These are phyloP conservation scores for Schizochytrium sp. DNA, from an alignment of 108 stramenopile species.

Conservation along the genomic window DNA sequence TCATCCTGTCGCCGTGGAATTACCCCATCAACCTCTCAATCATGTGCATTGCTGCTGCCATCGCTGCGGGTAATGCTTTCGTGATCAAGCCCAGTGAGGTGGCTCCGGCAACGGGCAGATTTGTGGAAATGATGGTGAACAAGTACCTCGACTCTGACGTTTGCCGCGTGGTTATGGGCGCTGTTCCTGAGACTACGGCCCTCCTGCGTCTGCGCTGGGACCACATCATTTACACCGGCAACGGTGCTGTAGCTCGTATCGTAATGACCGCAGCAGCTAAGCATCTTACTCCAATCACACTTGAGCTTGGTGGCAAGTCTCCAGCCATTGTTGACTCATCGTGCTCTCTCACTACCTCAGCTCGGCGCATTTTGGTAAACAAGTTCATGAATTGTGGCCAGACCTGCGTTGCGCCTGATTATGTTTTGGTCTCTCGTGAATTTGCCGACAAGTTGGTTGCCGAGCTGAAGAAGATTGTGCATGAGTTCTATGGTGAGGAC, in stretches of 20 bases:
- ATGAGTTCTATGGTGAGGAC: conserved; percentile 61
- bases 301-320: conserved; percentile 94
- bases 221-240: conserved; percentile 89
- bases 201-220: conserved; percentile 80
- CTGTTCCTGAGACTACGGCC: conserved; percentile 75
- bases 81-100: conserved; percentile 87
- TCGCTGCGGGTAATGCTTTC: conserved; percentile 87
- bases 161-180: conserved; percentile 82
- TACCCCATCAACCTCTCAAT: conserved; percentile 81
- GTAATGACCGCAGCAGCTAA: conserved; percentile 83
- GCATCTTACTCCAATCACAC: conserved; percentile 84
- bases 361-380: conserved; percentile 77
- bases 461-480: neutral
- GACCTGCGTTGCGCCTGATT: conserved; percentile 88
- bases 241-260: conserved; percentile 73
- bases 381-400: conserved; percentile 88
- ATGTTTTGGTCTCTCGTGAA: conserved; percentile 73
- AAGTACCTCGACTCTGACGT: conserved; percentile 81
- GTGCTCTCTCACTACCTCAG: conserved; percentile 72
- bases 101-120: conserved; percentile 64
- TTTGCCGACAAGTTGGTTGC: conserved; percentile 52
- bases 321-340: conserved; percentile 76
- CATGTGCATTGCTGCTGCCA: conserved; percentile 76
- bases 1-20: conserved; percentile 81
- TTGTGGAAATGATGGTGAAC: conserved; percentile 71